These are phyloP conservation scores for Rosa persica DNA, from an alignment of 306 rosid genomes.

Conservation along the genomic window DNA sequence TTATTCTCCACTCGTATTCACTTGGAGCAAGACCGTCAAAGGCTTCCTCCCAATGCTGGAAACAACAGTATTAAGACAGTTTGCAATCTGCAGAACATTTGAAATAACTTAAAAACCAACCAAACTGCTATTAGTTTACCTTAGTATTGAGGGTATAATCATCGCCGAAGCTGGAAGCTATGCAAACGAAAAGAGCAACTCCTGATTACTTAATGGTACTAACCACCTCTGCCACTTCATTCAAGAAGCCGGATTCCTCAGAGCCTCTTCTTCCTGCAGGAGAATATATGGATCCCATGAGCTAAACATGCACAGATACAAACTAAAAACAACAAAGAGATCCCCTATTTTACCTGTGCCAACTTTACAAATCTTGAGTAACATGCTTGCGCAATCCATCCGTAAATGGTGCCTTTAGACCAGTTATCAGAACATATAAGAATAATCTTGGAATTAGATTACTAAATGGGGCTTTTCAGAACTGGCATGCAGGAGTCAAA, in stretches of 20 bases:
- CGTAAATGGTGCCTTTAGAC: constrained; percentile 87
- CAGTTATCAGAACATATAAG: constrained; percentile 70
- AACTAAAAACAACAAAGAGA: constrained; percentile 21
- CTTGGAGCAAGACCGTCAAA: constrained; percentile 81
- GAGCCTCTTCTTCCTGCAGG: constrained; percentile 86
- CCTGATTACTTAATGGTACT: constrained; percentile 57
- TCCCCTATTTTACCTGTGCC: constrained; percentile 59
- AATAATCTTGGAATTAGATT: no score
- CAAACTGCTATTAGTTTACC: not conserved
- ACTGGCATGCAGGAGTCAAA: no score
- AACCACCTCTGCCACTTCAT: constrained; percentile 87
- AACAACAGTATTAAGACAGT: constrained; percentile 63
- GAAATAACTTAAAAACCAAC: not conserved
- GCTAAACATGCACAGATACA: constrained; percentile 4
- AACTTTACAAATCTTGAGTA: constrained; percentile 81
- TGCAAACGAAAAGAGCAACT: not conserved
- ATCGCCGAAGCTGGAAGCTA: no score
- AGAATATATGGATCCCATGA: constrained; percentile 11
- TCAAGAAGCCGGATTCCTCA: constrained; percentile 87
- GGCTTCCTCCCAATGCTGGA: constrained; percentile 77
- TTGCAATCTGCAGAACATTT: constrained; percentile 61
- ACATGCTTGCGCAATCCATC: constrained; percentile 86
- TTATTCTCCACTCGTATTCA: constrained; percentile 95
- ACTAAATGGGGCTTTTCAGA: no score
- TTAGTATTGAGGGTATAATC: no score